These are phyloP conservation scores for Solanum arcanum DNA, from an alignment of 257 asterid species.

Conservation along the genomic window DNA sequence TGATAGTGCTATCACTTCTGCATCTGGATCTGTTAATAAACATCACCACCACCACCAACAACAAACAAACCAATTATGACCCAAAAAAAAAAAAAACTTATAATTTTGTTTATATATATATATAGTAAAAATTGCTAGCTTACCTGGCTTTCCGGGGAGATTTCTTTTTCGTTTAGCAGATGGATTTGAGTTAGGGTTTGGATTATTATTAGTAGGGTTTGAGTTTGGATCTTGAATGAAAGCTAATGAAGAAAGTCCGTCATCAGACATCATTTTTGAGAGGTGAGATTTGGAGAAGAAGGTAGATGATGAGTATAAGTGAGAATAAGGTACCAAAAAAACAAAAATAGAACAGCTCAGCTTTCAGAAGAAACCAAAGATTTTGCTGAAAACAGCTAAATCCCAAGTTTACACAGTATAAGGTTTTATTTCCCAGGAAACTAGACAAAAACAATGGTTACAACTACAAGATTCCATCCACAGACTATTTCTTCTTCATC, in stretches of 20 bases:
- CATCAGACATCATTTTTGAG: slow-evolving; percentile 69
- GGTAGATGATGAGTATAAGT: not conserved
- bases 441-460: not conserved
- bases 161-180: slow-evolving; percentile 10
- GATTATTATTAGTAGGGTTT: not conserved
- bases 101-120: no score
- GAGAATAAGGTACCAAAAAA: not conserved
- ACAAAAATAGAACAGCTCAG: not conserved
- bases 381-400: slow-evolving; percentile 41
- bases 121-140: not conserved
- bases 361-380: slow-evolving; percentile 21
- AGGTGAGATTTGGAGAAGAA: not conserved
- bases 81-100: no score
- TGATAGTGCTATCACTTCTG: slow-evolving; percentile 15
- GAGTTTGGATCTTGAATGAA: slow-evolving; percentile 50
- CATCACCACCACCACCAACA: not conserved
- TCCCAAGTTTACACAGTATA: not conserved
- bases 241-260: slow-evolving; percentile 33
- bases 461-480: slow-evolving; percentile 1
- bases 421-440: not conserved
- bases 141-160: slow-evolving; percentile 14
- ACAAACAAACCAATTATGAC: not conserved
- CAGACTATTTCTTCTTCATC: slow-evolving; percentile 13
- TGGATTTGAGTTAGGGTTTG: slow-evolving; percentile 4
- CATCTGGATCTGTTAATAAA: slow-evolving; percentile 7